Evolutionary conservation across 768 basidiomycete species (phyloP), one percentile per base, ranked within the genome.

Genomic region (Lanmaoa pseudosensibilis): DNA sequence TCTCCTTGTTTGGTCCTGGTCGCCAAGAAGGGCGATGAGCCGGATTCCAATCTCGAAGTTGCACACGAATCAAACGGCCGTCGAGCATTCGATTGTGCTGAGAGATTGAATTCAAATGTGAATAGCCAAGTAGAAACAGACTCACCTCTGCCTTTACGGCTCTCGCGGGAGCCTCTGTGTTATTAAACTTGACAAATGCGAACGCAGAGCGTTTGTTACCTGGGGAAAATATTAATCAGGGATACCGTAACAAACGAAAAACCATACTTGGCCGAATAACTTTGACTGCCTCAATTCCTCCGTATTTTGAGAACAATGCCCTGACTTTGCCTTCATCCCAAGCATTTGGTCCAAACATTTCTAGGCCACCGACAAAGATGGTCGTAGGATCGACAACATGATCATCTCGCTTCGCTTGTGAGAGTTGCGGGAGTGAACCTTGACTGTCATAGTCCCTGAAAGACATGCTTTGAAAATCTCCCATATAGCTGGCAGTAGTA

Each of bases 321-420:
- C 71, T 74, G 34, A 92, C 75, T 58, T 80, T 85, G 10, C 75
- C 77, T 65, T 92, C 88, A 44, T 85, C 80, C 90, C 90, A 92
- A 8, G 82, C 81, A 27, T 76, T 75, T 3, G 83, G 77, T 6
- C 84, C 86, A 62, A 77, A 78, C 65, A 83, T 80, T 62, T 87
- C 85, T 43, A 92, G 76, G 5, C 88, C 88, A 8, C 90, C 90
- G 30, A 91, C 86, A 66, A 91, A 92, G 30, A 92, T 75, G 2
- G 87, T 84, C 3, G 78, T 83, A 0, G 85, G 86, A 66, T 91
- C 88, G 15, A 86, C 68, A 23, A 80, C 77, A 53, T 74, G 73
- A 33, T 76, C 73, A n/a, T 67, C 66, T 27, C 54, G 58, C 27
- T 56, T 57, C 30, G 65, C 68, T 32, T 61, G 65, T 30, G 70